Evolutionary conservation across 2,329 filamentous ascomycete genomes (phyloP).

Genomic region (Pyrenochaeta sp.): DNA sequence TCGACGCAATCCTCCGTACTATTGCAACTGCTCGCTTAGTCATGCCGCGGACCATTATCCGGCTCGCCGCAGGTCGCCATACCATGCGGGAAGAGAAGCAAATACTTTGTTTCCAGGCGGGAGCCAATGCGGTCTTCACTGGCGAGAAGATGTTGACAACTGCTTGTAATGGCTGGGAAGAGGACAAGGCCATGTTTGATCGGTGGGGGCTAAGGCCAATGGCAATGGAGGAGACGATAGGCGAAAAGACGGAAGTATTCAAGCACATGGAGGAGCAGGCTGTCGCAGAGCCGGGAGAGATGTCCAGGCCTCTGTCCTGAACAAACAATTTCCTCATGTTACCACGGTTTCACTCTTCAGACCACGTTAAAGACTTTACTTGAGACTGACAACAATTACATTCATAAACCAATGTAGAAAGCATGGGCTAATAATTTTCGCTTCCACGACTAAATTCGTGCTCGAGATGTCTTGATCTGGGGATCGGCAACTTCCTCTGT

Average conservation of each 20-base stretch:
- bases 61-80: conserved; percentile 83
- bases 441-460: background rate
- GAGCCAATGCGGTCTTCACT: conserved; percentile 93
- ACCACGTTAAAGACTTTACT: background rate
- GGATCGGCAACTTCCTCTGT: conserved; percentile 1
- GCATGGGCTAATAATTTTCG: background rate
- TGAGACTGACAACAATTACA: no score
- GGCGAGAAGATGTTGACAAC: conserved; percentile 97
- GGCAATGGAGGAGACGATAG: conserved; percentile 52
- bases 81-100: conserved; percentile 89
- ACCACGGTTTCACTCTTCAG: no score
- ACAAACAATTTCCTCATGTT: no score
- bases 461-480: conserved; percentile 6
- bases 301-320: conserved; percentile 7
- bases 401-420: no score
- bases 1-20: conserved; percentile 80
- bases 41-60: conserved; percentile 85
- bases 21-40: conserved; percentile 83
- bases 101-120: conserved; percentile 86
- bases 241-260: conserved; percentile 33
- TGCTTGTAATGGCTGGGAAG: conserved; percentile 88
- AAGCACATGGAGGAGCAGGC: conserved; percentile 17
- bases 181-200: conserved; percentile 83
- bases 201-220: conserved; percentile 84
- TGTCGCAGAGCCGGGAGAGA: conserved; percentile 15